Percentiles rank a stretch among this genome's conserved stretches.
Conservation (phyloP, 2,329 filamentous ascomycete genomes). For the Fusarium multiceps region DNA sequence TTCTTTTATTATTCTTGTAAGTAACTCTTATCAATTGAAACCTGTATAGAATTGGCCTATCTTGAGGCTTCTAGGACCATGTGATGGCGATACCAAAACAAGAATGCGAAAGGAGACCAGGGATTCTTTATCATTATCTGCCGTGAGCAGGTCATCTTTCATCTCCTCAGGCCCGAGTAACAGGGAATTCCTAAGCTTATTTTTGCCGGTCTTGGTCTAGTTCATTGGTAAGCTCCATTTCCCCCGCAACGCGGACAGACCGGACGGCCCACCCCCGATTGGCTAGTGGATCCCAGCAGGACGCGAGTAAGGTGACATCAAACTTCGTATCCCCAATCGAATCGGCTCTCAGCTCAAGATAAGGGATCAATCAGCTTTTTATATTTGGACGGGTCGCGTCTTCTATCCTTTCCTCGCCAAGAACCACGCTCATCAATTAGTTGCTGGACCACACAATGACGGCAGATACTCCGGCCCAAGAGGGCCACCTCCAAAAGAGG, state of each 20-base stretch:
- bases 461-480: conserved; percentile 3
- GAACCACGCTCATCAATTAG: neutral
- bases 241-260: conserved; percentile 25
- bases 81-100: neutral
- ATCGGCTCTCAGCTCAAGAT: neutral
- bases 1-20: neutral
- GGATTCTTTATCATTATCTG: neutral
- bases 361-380: neutral
- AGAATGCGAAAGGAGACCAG: neutral
- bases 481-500: conserved; percentile 39
- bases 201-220: conserved; percentile 25
- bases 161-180: neutral
- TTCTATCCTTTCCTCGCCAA: neutral
- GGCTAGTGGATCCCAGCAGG: neutral
- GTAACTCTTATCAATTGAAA: neutral
- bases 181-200: conserved; percentile 23
- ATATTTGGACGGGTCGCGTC: conserved; percentile 3
- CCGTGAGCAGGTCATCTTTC: neutral
- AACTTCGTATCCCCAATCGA: neutral
- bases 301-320: conserved; percentile 8
- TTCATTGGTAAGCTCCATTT: neutral
- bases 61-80: neutral
- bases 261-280: conserved; percentile 15
- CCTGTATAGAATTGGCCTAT: neutral
- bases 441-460: conserved; percentile 13